A percentile compares a stretch with the other conserved stretches of the same genome.
Conservation (phyloP, 2,329 filamentous ascomycete species). For the Diaporthe capsici region DNA sequence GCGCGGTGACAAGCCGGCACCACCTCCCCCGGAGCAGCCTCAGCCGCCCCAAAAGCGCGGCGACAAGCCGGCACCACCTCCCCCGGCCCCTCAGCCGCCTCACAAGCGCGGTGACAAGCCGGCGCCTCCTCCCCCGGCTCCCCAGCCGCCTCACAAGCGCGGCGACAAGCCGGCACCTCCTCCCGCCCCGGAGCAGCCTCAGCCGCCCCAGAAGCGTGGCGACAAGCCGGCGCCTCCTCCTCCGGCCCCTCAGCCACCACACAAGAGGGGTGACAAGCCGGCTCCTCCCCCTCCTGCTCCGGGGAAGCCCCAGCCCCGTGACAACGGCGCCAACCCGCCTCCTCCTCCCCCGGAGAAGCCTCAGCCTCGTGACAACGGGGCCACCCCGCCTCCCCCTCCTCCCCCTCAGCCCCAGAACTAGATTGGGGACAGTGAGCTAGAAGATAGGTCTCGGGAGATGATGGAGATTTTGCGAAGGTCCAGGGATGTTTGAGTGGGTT, state of each 20-base stretch:
- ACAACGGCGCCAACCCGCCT: neutral
- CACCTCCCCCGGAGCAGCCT: neutral
- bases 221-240: neutral
- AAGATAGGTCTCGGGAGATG: neutral
- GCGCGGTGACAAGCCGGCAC: neutral
- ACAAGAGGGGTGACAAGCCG: neutral
- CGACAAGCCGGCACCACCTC: neutral
- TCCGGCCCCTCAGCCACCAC: neutral
- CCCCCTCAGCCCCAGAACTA: slow-evolving; percentile 6
- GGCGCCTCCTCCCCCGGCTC: neutral
- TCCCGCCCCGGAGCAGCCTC: neutral
- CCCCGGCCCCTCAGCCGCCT: neutral
- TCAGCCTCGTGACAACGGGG: neutral
- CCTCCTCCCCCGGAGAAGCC: neutral
- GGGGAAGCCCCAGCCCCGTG: neutral
- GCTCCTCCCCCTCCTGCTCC: neutral
- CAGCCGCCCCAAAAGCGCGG: neutral
- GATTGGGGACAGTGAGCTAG: neutral
- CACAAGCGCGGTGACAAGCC: neutral
- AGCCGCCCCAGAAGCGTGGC: neutral
- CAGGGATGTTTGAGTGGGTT: neutral
- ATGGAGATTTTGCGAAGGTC: neutral
- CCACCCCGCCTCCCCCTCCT: neutral
- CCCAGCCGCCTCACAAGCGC: neutral
- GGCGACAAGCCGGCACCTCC: neutral